phyloP scores from a whole-genome alignment of 2,329 filamentous ascomycete genomes.

The Fusarium sp. region DNA sequence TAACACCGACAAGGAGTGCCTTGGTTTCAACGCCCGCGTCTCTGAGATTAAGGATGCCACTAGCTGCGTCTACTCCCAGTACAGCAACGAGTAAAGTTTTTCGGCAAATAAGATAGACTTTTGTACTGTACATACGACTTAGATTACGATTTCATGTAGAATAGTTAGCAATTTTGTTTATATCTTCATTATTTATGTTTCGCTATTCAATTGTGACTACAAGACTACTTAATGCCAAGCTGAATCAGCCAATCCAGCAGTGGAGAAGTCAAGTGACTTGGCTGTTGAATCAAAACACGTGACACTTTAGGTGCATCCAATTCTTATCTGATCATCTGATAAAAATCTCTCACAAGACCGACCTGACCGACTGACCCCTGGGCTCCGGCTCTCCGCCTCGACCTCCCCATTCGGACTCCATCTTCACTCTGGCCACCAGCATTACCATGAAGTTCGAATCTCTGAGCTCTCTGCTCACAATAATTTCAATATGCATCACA shows the following conservation, averaged over 20 bases:
- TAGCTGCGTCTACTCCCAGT: constrained; percentile 52
- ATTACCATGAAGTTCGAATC: constrained; percentile 36
- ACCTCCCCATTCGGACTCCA: background rate
- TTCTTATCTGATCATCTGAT: constrained; percentile 50
- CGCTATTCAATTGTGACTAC: background rate
- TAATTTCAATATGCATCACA: background rate
- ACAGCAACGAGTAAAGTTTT: background rate
- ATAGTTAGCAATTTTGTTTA: background rate
- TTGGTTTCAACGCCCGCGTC: constrained; percentile 52
- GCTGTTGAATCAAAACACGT: background rate
- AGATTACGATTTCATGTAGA: background rate
- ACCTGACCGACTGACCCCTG: background rate
- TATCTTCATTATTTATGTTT: background rate
- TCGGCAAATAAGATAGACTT: background rate
- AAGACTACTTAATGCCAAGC: background rate
- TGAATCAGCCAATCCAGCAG: background rate
- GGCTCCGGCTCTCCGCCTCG: constrained; percentile 4
- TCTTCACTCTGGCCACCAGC: constrained; percentile 9
- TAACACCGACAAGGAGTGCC: constrained; percentile 52
- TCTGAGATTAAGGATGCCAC: constrained; percentile 47
- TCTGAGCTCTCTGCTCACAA: background rate
- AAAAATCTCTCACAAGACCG: constrained; percentile 40
- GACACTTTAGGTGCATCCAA: background rate
- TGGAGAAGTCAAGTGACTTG: background rate
- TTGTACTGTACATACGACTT: background rate